Percentiles rank a stretch among this genome's conserved stretches.
phyloP scores from a whole-genome alignment of 768 basidiomycete genomes.

The Lyophyllum decastes region DNA sequence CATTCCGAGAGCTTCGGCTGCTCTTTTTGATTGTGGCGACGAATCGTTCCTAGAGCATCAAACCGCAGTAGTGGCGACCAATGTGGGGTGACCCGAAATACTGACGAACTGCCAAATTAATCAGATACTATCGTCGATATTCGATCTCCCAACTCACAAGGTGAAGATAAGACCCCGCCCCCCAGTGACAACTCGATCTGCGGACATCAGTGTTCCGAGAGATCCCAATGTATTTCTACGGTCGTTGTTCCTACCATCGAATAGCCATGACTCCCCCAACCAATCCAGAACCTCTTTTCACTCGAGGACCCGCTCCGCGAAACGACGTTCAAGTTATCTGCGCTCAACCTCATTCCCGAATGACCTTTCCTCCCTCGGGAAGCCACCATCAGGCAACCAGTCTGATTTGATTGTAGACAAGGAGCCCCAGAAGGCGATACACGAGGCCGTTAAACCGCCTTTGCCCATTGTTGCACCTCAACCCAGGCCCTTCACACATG shows the following conservation, averaged over 20 bases:
- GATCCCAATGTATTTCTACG: constrained; percentile 22
- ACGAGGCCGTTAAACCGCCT: constrained; percentile 1
- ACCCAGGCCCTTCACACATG: constrained; percentile 25
- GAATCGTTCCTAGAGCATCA: not conserved
- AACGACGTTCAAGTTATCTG: constrained; percentile 21
- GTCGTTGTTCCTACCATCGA: constrained; percentile 17
- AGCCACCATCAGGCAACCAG: not conserved
- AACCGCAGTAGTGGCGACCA: not conserved
- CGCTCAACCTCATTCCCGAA: constrained; percentile 39
- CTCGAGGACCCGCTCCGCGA: constrained; percentile 10
- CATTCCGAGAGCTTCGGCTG: not conserved
- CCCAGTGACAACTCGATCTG: not conserved
- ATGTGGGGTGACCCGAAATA: not conserved
- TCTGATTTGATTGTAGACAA: not conserved
- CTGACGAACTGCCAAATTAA: constrained; percentile 22
- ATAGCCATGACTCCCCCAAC: constrained; percentile 10
- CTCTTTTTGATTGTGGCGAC: not conserved
- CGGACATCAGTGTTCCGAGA: not conserved
- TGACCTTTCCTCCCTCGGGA: constrained; percentile 22
- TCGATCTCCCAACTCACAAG: constrained; percentile 60
- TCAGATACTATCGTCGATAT: constrained; percentile 61
- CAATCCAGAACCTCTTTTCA: constrained; percentile 9
- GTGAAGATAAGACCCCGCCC: constrained; percentile 44
- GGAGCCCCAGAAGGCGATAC: constrained; percentile 4
- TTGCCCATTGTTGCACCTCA: constrained; percentile 15